A percentile compares a stretch with the other conserved stretches of the same genome.
These are phyloP conservation scores for Lecanicillium sp. DNA, from an alignment of 2,329 filamentous ascomycete genomes.

Conservation along the genomic window DNA sequence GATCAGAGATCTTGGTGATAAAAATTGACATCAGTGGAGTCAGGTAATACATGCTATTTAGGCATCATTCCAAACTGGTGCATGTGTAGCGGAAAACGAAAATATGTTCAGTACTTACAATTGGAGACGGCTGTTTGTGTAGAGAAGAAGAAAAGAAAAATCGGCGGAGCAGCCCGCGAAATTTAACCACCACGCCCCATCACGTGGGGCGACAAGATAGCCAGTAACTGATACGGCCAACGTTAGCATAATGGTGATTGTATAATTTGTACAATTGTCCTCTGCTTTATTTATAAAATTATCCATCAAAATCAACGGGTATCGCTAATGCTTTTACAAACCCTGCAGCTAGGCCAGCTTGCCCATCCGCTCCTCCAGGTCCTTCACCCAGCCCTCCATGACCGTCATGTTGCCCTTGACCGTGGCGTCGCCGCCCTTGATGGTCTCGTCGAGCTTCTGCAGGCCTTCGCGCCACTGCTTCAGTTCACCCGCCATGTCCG, in stretches of 20 bases:
- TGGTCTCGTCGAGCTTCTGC: conserved; percentile 68
- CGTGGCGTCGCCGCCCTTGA: conserved; percentile 61
- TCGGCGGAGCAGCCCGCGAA: conserved; percentile 1
- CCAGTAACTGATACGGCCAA: no score
- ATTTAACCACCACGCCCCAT: conserved; percentile 6
- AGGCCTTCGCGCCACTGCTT: conserved; percentile 80
- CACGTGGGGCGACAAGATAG: conserved; percentile 12
- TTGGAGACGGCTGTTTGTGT: conserved; percentile 14
- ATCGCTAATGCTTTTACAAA: conserved; percentile 11
- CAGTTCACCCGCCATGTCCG: conserved; percentile 76
- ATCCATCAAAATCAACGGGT: conserved; percentile 13
- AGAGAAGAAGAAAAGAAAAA: conserved; percentile 2
- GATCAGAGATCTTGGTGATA: conserved; percentile 71
- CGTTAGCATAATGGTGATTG: no score
- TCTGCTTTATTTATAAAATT: not conserved
- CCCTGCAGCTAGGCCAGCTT: conserved; percentile 36
- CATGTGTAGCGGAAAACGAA: conserved; percentile 1
- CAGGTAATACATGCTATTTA: conserved; percentile 55
- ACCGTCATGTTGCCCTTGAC: conserved; percentile 75
- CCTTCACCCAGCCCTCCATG: conserved; percentile 86
- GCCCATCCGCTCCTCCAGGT: conserved; percentile 71
- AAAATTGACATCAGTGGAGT: conserved; percentile 51
- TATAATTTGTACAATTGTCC: not conserved
- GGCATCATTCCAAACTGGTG: conserved; percentile 42
- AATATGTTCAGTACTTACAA: conserved; percentile 28